Base-by-base conservation (phyloP, 371 early-diverging fungal genomes). In the Smittium mucronatum region DNA sequence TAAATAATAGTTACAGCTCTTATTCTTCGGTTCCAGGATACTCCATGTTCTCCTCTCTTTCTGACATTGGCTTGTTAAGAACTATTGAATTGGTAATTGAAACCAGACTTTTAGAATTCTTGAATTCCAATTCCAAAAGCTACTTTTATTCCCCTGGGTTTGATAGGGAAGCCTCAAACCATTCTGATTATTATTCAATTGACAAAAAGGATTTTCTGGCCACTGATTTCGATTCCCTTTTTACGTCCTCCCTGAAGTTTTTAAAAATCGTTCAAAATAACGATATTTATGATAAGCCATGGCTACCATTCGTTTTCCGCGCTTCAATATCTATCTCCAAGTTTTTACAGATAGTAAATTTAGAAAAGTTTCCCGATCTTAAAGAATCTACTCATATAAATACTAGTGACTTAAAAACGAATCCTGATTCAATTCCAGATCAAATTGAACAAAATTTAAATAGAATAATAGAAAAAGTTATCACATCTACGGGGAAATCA, bases 11-110 rank as follows among this genome's bases (percentile, higher is more conserved):
- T 5, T 11, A 47, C 47, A 11, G 11, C 21, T 21, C 47, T 47
- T 11, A 21, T 21, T 47, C 47, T 47, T 21, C 47, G 21, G 16
- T 26, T 34, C 16, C 25, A 16, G 67, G 67, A 47, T 36, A 67
- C 29, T 2, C 11, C 8, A 2, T 2, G 29, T 67, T 67, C 47
- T 67, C 67, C 58, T 16, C 5, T 2, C 26, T 69, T 16, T 69
- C 69, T 2, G 69, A 69, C 36, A 58, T 69, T 58, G 69, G 69
- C 5, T 25, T 69, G 29, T 29, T 69, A 29, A 47, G 69, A 58
- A 28, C 32, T 16, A 58, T 58, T 35, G 69, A 69, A 61, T 21
- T 69, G 16, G 2, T 63, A 21, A 5, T 69, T 57, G 57, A 69
- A 26, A 35, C 36, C 29, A 58, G 58, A 58, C 1, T 57, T 58